Base-by-base conservation (phyloP, 768 basidiomycete genomes). In the Dentipellis sp. region DNA sequence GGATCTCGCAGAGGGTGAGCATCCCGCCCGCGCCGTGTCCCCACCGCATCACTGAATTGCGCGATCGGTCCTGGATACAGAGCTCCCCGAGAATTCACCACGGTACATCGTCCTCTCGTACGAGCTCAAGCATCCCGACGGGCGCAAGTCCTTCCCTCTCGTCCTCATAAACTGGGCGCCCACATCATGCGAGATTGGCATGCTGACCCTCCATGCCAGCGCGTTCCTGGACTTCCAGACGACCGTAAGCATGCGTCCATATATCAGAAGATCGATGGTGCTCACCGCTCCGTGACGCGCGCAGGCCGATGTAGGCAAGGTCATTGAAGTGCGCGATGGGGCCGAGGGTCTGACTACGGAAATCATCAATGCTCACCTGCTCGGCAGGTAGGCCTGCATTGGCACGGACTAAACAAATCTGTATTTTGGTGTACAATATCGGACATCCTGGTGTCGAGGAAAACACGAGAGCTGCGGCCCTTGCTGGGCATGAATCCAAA, bases 151-250 rank as follows among this genome's bases (percentile, higher is more conserved):
- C 1, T 90, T 85, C 62, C 93, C 93, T 1, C 74, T 97, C 10
- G 83, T 91, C 11, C 75, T 95, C 49, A 73, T 97, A 68, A 94
- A 94, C 72, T 97, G 93, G 93, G 80, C 82, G 22, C 94, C 92
- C 16, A 77, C 73, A 3, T 77, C 83, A 8, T 85, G 83, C 63
- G 91, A 94, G 67, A 91, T 80, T 34, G 78, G 82, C 23, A 73
- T 91, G 62, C 69, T 78, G 65, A 73, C 91, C 4, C 75, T 95
- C 5, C 89, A 97, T 63, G 92, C 92, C 2, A 91, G 88, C 59
- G 86, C 85, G 37, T 73, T 89, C 42, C 65, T 90, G 52, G 79
- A 85, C 60, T 94, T 97, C 71, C 88, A 94, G 67, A 76, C 72
- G 45, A 82, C 82, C 54, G 93, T 89, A 38, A 51, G 29, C 55